Percentiles rank a stretch among this genome's conserved stretches.
These are phyloP conservation scores for Alternaria hordeiaustralica DNA, from an alignment of 2,329 filamentous ascomycete species.

Conservation along the genomic window DNA sequence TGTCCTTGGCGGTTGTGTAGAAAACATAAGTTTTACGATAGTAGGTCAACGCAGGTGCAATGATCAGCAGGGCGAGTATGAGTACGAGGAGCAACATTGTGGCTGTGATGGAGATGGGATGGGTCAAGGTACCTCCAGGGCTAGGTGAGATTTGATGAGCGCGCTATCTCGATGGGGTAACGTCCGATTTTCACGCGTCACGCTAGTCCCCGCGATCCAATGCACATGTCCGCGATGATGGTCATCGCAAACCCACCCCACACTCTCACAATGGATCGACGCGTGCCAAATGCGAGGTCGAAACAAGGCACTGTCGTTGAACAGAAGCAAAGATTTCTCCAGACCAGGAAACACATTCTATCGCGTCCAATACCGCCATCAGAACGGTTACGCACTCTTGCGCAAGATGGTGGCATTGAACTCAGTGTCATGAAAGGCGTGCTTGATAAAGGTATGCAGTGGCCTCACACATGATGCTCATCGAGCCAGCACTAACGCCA, in stretches of 20 bases:
- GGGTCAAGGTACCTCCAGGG: neutral
- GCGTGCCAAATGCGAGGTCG: constrained; percentile 17
- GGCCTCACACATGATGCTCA: neutral
- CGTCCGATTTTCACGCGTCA: neutral
- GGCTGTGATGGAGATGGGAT: neutral
- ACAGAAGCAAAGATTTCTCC: constrained; percentile 70
- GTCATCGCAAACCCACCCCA: neutral
- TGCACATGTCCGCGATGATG: neutral
- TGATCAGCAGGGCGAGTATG: neutral
- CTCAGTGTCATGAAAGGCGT: constrained; percentile 59
- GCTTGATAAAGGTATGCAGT: constrained; percentile 55
- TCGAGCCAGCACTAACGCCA: neutral
- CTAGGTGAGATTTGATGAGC: neutral
- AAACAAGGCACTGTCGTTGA: constrained; percentile 57
- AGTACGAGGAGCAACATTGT: constrained; percentile 6
- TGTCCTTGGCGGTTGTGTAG: constrained; percentile 15
- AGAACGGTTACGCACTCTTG: constrained; percentile 60
- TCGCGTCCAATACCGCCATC: constrained; percentile 66
- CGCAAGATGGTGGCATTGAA: constrained; percentile 53
- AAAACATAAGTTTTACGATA: constrained; percentile 29
- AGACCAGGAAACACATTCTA: constrained; percentile 67
- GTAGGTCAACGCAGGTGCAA: constrained; percentile 29
- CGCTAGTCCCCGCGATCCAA: constrained; percentile 9
- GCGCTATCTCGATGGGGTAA: neutral
- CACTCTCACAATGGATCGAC: constrained; percentile 10